Conservation (phyloP, 495 filamentous ascomycete genomes). For the Parathielavia hyrcaniae region DNA sequence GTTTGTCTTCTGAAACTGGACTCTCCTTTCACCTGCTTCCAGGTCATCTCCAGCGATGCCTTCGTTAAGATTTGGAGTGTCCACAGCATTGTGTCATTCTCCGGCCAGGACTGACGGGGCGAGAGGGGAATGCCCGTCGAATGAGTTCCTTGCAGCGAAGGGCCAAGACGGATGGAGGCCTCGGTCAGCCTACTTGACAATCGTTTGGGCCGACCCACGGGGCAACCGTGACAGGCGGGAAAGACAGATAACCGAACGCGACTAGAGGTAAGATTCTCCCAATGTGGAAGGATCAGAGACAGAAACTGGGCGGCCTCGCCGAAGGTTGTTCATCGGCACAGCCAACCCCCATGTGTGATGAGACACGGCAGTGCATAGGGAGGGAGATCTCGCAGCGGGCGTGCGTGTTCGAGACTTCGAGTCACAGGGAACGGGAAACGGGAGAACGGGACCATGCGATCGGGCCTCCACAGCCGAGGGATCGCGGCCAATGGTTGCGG, state of each 20-base stretch:
- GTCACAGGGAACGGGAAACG: background rate
- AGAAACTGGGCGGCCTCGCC: background rate
- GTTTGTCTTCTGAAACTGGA: background rate
- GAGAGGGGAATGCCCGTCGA: background rate
- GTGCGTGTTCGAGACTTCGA: too few relatives aligned
- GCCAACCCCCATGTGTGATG: background rate
- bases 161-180: background rate
- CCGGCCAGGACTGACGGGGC: background rate
- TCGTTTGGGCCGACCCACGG: background rate
- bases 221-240: background rate
- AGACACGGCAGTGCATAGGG: background rate
- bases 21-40: constrained; percentile 4
- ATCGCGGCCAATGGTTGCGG: background rate
- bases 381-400: too few relatives aligned
- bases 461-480: background rate
- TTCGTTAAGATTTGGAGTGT: background rate
- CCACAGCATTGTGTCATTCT: background rate
- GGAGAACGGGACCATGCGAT: background rate
- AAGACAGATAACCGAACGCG: background rate
- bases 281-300: background rate
- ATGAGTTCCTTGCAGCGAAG: background rate
- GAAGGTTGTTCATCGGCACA: background rate
- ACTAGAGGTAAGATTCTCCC: background rate
- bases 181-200: background rate
- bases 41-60: background rate